phyloP scores from a whole-genome alignment of 2,329 filamentous ascomycete species.

The Fusarium bulbicola region DNA sequence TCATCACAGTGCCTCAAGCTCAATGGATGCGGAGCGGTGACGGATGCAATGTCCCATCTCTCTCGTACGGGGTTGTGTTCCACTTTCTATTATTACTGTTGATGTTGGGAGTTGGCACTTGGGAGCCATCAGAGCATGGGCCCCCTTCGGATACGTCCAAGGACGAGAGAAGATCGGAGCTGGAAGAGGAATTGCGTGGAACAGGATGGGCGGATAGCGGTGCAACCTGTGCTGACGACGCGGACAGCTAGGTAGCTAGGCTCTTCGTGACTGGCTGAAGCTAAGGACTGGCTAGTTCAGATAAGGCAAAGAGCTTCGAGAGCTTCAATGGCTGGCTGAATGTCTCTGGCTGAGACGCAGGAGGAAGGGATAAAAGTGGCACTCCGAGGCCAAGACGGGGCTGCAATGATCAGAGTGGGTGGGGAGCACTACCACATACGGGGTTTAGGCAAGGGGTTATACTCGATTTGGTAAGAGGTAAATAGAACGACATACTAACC shows the following conservation, averaged over 20 bases:
- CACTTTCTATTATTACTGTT: conserved; percentile 30
- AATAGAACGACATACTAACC: conserved; percentile 31
- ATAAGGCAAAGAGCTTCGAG: conserved; percentile 34
- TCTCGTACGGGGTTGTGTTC: conserved; percentile 15
- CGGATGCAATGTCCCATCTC: conserved; percentile 31
- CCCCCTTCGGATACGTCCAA: conserved; percentile 32
- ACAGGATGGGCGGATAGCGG: conserved; percentile 24
- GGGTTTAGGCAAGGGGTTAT: conserved; percentile 21
- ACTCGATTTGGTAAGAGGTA: conserved; percentile 33
- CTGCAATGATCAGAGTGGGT: conserved; percentile 9
- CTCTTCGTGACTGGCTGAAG: conserved; percentile 33
- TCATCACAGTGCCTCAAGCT: conserved; percentile 35
- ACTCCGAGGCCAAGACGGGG: conserved; percentile 14
- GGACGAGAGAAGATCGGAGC: conserved; percentile 30
- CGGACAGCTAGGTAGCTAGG: conserved; percentile 24
- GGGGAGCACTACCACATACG: conserved; percentile 22
- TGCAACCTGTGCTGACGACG: conserved; percentile 15
- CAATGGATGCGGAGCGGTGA: conserved; percentile 29
- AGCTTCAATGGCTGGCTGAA: conserved; percentile 31
- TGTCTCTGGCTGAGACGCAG: conserved; percentile 40
- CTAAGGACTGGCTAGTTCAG: conserved; percentile 26
- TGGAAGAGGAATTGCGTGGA: conserved; percentile 31
- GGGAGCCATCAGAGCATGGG: conserved; percentile 29
- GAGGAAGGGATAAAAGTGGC: conserved; percentile 34
- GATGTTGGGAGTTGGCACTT: neutral